Evolutionary conservation across 108 stramenopile genomes (phyloP).

Genomic region (Nitzschia sp.): DNA sequence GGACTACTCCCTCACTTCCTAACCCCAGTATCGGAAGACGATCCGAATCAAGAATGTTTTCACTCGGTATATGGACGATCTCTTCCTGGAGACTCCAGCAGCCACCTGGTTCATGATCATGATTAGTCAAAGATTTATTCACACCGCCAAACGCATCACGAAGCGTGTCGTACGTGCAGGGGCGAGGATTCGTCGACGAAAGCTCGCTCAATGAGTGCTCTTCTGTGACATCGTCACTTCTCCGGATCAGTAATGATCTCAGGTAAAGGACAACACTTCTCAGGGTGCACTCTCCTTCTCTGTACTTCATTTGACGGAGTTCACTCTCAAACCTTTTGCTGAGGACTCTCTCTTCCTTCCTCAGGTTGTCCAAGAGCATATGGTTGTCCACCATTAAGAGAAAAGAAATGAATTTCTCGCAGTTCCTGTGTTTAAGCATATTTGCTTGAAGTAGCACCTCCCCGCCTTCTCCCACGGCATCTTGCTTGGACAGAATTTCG

Average conservation of each 20-base stretch:
- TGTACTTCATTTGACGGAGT: not conserved
- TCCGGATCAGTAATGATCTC: not conserved
- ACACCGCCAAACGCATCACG: not conserved
- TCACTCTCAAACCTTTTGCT: not conserved
- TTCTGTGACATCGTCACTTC: not conserved
- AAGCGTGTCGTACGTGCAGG: not conserved
- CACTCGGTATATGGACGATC: not conserved
- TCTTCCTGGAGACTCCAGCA: not conserved
- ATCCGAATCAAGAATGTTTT: not conserved
- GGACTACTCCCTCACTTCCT: not conserved
- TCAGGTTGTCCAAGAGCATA: not conserved
- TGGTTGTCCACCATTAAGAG: not conserved
- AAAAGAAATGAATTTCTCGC: not conserved
- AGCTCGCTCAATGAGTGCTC: not conserved
- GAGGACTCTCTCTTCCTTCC: no score
- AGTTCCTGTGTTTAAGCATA: not conserved
- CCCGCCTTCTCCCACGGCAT: no score
- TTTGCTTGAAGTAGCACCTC: not conserved
- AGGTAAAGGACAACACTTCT: not conserved
- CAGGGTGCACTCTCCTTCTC: not conserved
- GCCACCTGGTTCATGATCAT: not conserved
- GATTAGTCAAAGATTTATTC: not conserved
- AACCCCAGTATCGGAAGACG: not conserved
- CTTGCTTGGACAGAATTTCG: not conserved
- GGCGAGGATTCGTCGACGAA: not conserved